Evolutionary conservation across 495 filamentous ascomycete species (phyloP).

Genomic region (Podospora tetraspora): DNA sequence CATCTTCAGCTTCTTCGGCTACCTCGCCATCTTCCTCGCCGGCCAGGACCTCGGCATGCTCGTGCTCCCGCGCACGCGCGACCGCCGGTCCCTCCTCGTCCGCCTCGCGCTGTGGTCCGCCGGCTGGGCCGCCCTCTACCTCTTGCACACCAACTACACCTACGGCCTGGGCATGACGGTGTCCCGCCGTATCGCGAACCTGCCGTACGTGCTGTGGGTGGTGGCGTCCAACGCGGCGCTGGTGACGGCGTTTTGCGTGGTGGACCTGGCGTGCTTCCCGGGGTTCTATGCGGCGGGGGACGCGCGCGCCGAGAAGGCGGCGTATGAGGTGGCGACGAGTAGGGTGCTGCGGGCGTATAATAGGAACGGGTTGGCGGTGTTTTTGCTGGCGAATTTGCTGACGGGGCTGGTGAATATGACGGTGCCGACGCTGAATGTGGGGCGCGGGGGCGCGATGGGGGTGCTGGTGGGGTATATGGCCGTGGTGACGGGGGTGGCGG

Average conservation of each 20-base stretch:
- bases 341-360: slow-evolving; percentile 77
- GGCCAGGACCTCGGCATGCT: slow-evolving; percentile 78
- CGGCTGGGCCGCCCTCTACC: slow-evolving; percentile 64
- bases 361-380: slow-evolving; percentile 78
- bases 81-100: slow-evolving; percentile 53
- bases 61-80: slow-evolving; percentile 56
- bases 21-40: slow-evolving; percentile 89
- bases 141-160: slow-evolving; percentile 57
- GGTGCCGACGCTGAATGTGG: slow-evolving; percentile 69
- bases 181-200: slow-evolving; percentile 84
- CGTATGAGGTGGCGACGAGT: slow-evolving; percentile 64
- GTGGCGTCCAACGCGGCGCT: slow-evolving; percentile 79
- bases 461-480: slow-evolving; percentile 68
- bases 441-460: slow-evolving; percentile 57
- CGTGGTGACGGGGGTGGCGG: slow-evolving; percentile 59
- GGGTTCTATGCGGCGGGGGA: slow-evolving; percentile 53
- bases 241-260: slow-evolving; percentile 66
- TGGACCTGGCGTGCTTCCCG: slow-evolving; percentile 75
- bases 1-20: slow-evolving; percentile 86
- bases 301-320: slow-evolving; percentile 49
- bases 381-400: slow-evolving; percentile 81
- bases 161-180: slow-evolving; percentile 69
- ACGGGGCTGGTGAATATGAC: slow-evolving; percentile 87
- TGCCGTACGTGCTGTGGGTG: slow-evolving; percentile 92
- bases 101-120: slow-evolving; percentile 54